These are phyloP conservation scores for Phytophthora podocarpi DNA, from an alignment of 352 stramenopile species.

Conservation along the genomic window DNA sequence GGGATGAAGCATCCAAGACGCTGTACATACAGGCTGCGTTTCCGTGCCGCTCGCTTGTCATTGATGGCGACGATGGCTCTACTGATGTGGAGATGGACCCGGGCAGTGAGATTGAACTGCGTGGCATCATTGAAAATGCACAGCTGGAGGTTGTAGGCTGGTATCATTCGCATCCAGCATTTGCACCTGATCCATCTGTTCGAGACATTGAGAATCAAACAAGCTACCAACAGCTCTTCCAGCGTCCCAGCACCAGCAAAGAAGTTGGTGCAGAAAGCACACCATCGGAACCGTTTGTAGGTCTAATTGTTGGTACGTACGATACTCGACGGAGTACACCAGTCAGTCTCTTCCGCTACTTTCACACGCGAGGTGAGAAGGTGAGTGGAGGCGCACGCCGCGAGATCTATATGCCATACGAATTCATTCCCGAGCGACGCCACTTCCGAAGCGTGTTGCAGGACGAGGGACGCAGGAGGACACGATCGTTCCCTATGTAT, in stretches of 20 bases:
- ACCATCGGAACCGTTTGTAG: conserved; percentile 90
- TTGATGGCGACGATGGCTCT: conserved; percentile 88
- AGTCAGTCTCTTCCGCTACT: conserved; percentile 86
- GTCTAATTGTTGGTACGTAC: conserved; percentile 94
- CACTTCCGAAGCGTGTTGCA: conserved; percentile 57
- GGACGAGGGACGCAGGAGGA: conserved; percentile 44
- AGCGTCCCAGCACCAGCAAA: conserved; percentile 40
- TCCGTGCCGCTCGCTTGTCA: conserved; percentile 89
- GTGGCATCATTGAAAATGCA: conserved; percentile 89
- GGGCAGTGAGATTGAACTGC: conserved; percentile 89
- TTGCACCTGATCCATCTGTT: conserved; percentile 92
- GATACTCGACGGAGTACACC: conserved; percentile 78
- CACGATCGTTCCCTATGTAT: conserved; percentile 47
- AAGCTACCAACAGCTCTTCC: conserved; percentile 93
- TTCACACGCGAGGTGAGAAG: conserved; percentile 76
- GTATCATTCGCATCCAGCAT: conserved; percentile 96
- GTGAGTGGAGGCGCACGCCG: conserved; percentile 55
- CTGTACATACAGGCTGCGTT: conserved; percentile 94
- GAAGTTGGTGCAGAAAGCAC: conserved; percentile 21
- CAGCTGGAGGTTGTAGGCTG: conserved; percentile 93
- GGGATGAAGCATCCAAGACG: conserved; percentile 76
- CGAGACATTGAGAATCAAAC: conserved; percentile 95
- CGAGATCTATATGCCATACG: conserved; percentile 74
- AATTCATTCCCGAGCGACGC: conserved; percentile 58
- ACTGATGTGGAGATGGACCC: conserved; percentile 97